Conservation (phyloP, 2,329 filamentous ascomycete species). For the Fusarium drepaniforme region DNA sequence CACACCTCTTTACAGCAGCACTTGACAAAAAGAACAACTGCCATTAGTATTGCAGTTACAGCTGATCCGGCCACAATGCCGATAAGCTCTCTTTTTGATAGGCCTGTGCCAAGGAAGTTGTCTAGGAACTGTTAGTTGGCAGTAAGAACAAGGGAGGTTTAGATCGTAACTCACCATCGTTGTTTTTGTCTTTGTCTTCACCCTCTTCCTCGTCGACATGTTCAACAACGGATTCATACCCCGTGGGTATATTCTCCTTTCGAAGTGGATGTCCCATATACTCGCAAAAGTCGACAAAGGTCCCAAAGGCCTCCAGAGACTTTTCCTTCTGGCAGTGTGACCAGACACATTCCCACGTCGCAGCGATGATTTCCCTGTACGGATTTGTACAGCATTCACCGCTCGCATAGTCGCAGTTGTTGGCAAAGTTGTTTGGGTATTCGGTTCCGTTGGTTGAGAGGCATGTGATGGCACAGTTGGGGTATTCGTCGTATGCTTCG, state of each 20-base stretch:
- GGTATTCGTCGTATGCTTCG: conserved; percentile 3
- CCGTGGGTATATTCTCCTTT: conserved; percentile 2
- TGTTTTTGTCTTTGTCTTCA: neutral
- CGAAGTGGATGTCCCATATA: neutral
- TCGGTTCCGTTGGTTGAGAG: conserved; percentile 1
- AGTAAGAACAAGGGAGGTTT: neutral
- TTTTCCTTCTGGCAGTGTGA: neutral
- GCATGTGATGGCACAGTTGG: conserved; percentile 4
- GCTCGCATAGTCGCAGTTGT: conserved; percentile 15
- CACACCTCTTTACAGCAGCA: neutral
- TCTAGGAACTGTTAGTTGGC: neutral
- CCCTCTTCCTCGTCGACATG: neutral
- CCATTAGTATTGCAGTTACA: neutral
- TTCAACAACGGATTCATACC: neutral
- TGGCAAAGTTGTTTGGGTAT: conserved; percentile 17
- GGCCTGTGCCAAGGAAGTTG: neutral
- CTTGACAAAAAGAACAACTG: neutral
- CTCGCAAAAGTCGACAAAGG: conserved; percentile 7
- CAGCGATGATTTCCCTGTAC: conserved; percentile 6
- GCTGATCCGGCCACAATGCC: neutral
- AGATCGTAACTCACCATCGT: neutral
- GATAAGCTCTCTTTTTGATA: neutral
- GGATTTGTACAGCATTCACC: conserved; percentile 15
- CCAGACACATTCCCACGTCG: conserved; percentile 13
- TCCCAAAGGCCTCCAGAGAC: conserved; percentile 1